These are phyloP conservation scores for Nitzschia putrida DNA, from an alignment of 108 stramenopile species.

Conservation along the genomic window DNA sequence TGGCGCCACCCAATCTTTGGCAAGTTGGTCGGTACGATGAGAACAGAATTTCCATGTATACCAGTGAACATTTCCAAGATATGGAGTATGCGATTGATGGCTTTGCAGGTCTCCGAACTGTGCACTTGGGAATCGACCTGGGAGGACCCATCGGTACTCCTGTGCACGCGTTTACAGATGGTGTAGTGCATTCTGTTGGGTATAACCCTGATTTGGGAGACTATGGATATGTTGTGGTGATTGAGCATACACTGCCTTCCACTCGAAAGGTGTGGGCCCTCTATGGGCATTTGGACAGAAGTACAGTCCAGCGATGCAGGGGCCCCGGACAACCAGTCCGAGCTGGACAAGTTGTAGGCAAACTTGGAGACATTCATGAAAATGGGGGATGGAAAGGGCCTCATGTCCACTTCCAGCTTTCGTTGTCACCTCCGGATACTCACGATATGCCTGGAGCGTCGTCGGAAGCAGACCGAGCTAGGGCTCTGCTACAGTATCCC, in stretches of 20 bases:
- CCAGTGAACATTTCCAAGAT: constrained; percentile 64
- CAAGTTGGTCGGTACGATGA: constrained; percentile 79
- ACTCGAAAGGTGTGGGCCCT: constrained; percentile 56
- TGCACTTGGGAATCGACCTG: constrained; percentile 82
- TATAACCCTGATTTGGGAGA: constrained; percentile 81
- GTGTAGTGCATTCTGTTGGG: constrained; percentile 69
- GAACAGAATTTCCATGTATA: constrained; percentile 62
- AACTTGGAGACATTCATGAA: constrained; percentile 69
- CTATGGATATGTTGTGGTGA: constrained; percentile 80
- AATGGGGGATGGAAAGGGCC: constrained; percentile 83
- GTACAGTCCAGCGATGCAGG: constrained; percentile 29
- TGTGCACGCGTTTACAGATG: constrained; percentile 75
- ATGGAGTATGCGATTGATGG: constrained; percentile 42
- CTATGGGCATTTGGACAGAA: constrained; percentile 76
- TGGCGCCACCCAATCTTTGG: constrained; percentile 9
- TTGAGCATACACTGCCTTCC: constrained; percentile 58
- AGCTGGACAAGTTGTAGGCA: constrained; percentile 59
- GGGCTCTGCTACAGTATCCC: constrained; percentile 59
- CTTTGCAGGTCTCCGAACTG: constrained; percentile 54
- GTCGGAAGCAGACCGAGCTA: constrained; percentile 47
- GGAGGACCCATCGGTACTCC: constrained; percentile 69
- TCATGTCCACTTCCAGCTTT: constrained; percentile 76
- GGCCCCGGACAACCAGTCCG: constrained; percentile 25
- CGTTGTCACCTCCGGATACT: constrained; percentile 48
- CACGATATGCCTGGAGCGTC: constrained; percentile 85